A percentile compares a stretch with the other conserved stretches of the same genome.
These are phyloP conservation scores for Onygena corvina DNA, from an alignment of 2,329 filamentous ascomycete species.

Conservation along the genomic window DNA sequence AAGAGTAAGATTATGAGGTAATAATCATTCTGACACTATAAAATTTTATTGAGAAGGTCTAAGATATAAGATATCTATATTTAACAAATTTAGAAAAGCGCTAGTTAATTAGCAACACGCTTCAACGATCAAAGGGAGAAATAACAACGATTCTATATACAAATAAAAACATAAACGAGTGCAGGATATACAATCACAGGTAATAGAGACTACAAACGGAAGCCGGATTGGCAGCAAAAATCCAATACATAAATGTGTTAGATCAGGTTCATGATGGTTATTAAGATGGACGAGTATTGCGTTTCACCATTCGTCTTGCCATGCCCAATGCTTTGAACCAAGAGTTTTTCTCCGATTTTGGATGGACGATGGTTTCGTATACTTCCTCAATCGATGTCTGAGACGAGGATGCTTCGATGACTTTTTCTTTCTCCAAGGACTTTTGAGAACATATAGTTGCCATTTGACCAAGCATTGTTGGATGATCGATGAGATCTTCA, in stretches of 20 bases:
- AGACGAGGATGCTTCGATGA: background rate
- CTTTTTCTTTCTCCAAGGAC: conserved; percentile 7
- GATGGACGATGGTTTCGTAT: background rate
- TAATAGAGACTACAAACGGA: background rate
- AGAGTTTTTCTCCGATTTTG: conserved; percentile 13
- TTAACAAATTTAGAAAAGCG: no score
- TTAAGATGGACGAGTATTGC: conserved; percentile 16
- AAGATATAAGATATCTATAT: no score
- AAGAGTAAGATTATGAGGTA: no score
- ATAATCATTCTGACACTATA: no score
- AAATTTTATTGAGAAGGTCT: no score
- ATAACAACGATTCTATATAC: no score
- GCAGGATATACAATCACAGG: no score
- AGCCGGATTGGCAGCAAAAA: no score
- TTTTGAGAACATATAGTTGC: conserved; percentile 18
- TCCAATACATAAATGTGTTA: background rate
- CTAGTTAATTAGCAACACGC: no score
- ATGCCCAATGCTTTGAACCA: conserved; percentile 13
- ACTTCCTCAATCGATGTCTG: conserved; percentile 12
- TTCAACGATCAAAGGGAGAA: no score
- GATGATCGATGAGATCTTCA: conserved; percentile 32
- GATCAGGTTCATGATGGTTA: background rate
- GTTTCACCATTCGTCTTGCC: conserved; percentile 13
- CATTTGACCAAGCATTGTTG: conserved; percentile 33
- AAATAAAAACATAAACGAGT: no score